Evolutionary conservation across 352 stramenopile species (phyloP), one percentile per base, ranked within the genome.

Genomic region (Globisporangium spinosum): DNA sequence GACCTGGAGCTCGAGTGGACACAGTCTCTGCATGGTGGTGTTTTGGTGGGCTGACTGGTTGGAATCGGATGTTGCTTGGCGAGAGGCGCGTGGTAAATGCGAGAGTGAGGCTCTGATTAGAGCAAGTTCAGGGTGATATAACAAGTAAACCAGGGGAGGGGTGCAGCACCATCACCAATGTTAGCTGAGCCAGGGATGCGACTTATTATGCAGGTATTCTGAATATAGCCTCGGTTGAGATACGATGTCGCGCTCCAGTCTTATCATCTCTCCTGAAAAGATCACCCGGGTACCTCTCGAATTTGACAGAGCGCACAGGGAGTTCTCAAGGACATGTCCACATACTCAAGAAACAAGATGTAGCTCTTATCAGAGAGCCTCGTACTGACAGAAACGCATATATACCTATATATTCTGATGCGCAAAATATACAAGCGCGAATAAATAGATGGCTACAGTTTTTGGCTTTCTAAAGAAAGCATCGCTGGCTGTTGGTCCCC

Each of bases 1-100:
- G 9, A 65, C 10, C 40, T 70, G 47, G 20, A 70, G 49, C 47
- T 70, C 65, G 4, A 70, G 65, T 3, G 65, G 65, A 29, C 47
- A 65, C 10, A 70, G 49, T 9, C 54, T 62, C 49, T 70, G 65
- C 34, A 70, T 69, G 23, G 43, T 60, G 34, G 17, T 53, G 40
- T 17, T 62, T 55, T 34, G 43, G 27, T 43, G 6, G 60, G 1
- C 23, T n/a, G 40, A 22, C 15, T n/a, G 40, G 40, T 49, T 49
- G 40, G 8, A 49, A 9, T 49, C 40, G 15, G 3, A 15, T 49
- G 40, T 22, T 60, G 15, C 55, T 60, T 22, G 27, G 27, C 13
- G 23, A 25, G 34, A 27, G 27, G 27, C 27, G 40, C 40, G 15
- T n/a, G 40, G 13, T 22, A 43, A 60, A 60, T 60, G 55, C 17